A percentile compares a stretch with the other conserved stretches of the same genome.
These are phyloP conservation scores for Amorphotheca resinae DNA, from an alignment of 495 filamentous ascomycete species.

Conservation along the genomic window DNA sequence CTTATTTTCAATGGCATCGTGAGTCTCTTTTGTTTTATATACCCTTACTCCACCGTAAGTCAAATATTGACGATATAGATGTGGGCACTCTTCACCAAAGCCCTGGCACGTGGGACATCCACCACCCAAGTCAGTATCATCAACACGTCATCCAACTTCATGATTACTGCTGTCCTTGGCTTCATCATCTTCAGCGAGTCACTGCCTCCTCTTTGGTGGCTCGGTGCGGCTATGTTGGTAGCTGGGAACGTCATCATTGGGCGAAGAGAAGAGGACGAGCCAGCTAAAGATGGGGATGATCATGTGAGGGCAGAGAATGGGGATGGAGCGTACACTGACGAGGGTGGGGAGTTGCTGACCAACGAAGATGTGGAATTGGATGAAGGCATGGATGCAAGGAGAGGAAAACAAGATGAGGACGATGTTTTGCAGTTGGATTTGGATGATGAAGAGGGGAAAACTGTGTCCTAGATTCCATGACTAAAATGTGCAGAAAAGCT, in stretches of 20 bases:
- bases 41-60: not conserved
- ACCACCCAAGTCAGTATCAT: conserved; percentile 87
- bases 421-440: conserved; percentile 16
- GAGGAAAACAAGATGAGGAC: conserved; percentile 6
- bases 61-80: conserved; percentile 31
- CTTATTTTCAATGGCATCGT: conserved; percentile 70
- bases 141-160: conserved; percentile 88
- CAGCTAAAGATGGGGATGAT: not conserved
- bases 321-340: not conserved
- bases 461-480: no score
- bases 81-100: conserved; percentile 83
- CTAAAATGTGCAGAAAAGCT: no score
- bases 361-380: conserved; percentile 10
- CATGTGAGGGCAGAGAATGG: conserved; percentile 2
- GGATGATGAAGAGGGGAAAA: conserved; percentile 3
- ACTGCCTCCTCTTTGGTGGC: conserved; percentile 74
- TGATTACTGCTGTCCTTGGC: conserved; percentile 79
- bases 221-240: conserved; percentile 72
- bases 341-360: conserved; percentile 5
- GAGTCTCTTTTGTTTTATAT: conserved; percentile 26
- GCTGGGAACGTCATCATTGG: conserved; percentile 88
- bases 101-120: conserved; percentile 67
- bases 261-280: conserved; percentile 48
- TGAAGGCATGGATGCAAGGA: conserved; percentile 1
- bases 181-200: conserved; percentile 58